Evolutionary conservation across 1,284 basidiomycete genomes (phyloP).

Genomic region (Volvariella volvacea): DNA sequence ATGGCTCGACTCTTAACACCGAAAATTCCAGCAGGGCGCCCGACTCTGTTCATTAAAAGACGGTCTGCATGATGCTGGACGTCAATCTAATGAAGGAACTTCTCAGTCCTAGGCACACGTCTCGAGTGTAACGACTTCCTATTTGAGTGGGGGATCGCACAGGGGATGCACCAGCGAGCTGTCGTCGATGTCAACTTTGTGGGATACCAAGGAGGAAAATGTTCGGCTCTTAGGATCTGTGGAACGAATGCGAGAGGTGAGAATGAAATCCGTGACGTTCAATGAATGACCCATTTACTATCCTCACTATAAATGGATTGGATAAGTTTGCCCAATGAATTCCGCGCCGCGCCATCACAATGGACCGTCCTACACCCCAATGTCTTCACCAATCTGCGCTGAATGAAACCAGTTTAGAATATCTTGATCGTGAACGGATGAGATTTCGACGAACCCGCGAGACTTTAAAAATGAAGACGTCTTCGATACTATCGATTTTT

Average conservation of each 20-base stretch:
- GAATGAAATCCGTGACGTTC: slow-evolving; percentile 90
- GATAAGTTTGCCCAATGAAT: slow-evolving; percentile 91
- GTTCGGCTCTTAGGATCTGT: slow-evolving; percentile 75
- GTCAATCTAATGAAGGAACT: no score
- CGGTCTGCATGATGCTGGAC: no score
- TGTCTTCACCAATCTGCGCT: slow-evolving; percentile 96
- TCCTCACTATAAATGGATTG: slow-evolving; percentile 99
- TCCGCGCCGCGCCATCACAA: slow-evolving; percentile 97
- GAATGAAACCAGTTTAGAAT: slow-evolving; percentile 98
- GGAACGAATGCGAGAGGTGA: slow-evolving; percentile 90
- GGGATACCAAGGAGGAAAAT: slow-evolving; percentile 76
- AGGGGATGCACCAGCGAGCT: slow-evolving; percentile 78
- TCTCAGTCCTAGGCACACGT: no score
- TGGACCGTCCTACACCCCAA: slow-evolving; percentile 96
- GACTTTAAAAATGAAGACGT: slow-evolving; percentile 98
- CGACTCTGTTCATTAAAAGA: no score
- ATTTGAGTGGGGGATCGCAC: no score
- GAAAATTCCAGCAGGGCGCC: no score
- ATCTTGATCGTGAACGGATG: slow-evolving; percentile 99
- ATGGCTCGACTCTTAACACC: no score
- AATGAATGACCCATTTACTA: slow-evolving; percentile 95
- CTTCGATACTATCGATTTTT: slow-evolving; percentile 97
- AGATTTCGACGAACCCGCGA: slow-evolving; percentile 99
- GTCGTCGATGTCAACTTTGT: slow-evolving; percentile 90
- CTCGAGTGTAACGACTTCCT: no score